Base-by-base conservation (phyloP, 2,329 filamentous ascomycete genomes). In the Sodiomyces alkalinus region DNA sequence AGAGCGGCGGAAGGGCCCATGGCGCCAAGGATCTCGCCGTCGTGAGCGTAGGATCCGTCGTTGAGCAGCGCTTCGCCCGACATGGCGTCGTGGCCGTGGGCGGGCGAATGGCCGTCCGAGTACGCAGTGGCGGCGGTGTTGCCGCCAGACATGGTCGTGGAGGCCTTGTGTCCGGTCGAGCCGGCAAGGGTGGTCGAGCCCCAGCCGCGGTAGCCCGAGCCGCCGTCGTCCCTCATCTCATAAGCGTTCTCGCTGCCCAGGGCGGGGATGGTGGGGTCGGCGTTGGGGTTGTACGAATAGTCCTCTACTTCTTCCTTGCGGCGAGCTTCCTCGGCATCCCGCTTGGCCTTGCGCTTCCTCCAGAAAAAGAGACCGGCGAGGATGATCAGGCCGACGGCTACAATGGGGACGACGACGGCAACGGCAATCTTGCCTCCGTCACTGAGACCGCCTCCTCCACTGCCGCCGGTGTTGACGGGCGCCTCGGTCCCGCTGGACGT, bases 231-330 rank as follows among this genome's bases (percentile, higher is more conserved):
- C 33, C 72, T 67, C 76, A 86, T 85, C 49, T 87, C 74, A 41
- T 74, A 74, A 22, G 66, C 57, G 29, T 65, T 66, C 30, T 67
- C 70, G 21, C 52, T 48, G 9, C 54, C 60, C 9, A 68, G 49
- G 8, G 58, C 57, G 6, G 57, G 68, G 9, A 93, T 62, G 1
- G 80, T 83, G 1, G 86, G 83, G 47, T 94, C 86, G 34, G 85
- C 77, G 54, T 96, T 96, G n/a, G 90, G 90, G 51, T 96, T 96
- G 62, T 86, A 96, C 18, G 80, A 78, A 49, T 96, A 96, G 48
- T 96, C 90, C 51, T 96, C 87, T 8, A 94, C 85, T 54, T 98
- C 90, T 54, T 98, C 90, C 58, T 94, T 94, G 38, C 86, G 73
- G 28, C 90, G 73, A 43, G 86, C 74, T 48, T 94, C 90, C 46